Base-by-base conservation (phyloP, 352 stramenopile genomes). In the Aphanomyces cochlioides region DNA sequence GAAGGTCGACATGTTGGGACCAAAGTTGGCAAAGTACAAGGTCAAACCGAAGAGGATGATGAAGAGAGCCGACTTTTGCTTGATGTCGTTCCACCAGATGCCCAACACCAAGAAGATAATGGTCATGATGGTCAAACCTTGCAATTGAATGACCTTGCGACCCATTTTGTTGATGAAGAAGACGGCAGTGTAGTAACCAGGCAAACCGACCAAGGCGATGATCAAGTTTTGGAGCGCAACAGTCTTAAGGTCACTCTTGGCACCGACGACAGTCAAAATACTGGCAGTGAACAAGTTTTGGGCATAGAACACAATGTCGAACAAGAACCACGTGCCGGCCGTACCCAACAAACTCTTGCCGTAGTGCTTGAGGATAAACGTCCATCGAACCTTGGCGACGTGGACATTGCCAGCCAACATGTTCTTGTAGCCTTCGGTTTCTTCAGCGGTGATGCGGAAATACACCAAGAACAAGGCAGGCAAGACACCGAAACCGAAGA, bases 1-100 rank as follows among this genome's bases (percentile, higher is more conserved):
- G 75, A 96, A 96, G 7, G 83, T 91, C 37, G 81, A 89, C 43
- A 73, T 82, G 63, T 82, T 82, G 19, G 79, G 79, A 1, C 79
- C 79, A 65, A 85, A 85, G 53, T 83, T 80, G 56, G 71, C 47
- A 15, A 74, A 76, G 63, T 76, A 78, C n/a, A 81, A 70, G 17
- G 75, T 78, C 12, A 79, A 63, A 17, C 75, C 64, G 53, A 79
- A 81, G 8, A 80, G 61, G 38, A 79, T 61, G 37, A 80, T 58
- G 47, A 80, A 80, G 15, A 71, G 3, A 21, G 28, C 47, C 3
- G 53, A 34, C 7, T 67, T 28, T 10, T 66, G 53, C 8, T 75
- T 68, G 50, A 76, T 57, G 28, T 63, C 15, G 17, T 66, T 50
- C 67, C 72, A 78, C 19, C 60, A 69, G 19, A 47, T 74, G 13